Percentiles rank a stretch among this genome's conserved stretches.
Evolutionary conservation across 2,329 filamentous ascomycete genomes (phyloP).

Genomic region (Colletotrichum brevisporum): DNA sequence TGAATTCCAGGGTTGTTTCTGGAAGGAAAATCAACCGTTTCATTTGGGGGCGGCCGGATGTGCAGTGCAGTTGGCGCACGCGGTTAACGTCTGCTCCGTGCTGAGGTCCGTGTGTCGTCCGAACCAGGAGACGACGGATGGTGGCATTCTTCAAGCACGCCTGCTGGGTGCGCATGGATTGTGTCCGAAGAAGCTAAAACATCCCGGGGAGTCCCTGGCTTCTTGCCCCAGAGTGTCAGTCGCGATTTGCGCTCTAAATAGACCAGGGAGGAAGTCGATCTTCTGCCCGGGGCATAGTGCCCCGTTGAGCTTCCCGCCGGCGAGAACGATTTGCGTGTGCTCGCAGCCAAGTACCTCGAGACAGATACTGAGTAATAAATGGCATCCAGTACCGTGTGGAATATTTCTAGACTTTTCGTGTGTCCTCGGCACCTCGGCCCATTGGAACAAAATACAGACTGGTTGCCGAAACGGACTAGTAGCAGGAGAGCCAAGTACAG

Average conservation of each 20-base stretch:
- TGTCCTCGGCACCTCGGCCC: constrained; percentile 5
- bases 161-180: constrained; percentile 21
- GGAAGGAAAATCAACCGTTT: not conserved
- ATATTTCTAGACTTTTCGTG: no score
- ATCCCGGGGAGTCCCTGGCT: constrained; percentile 36
- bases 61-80: constrained; percentile 9
- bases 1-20: not conserved
- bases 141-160: constrained; percentile 38
- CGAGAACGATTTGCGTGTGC: not conserved
- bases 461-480: not conserved
- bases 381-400: not conserved
- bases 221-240: constrained; percentile 35
- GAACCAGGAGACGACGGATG: constrained; percentile 29
- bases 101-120: constrained; percentile 33
- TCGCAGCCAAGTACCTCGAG: not conserved
- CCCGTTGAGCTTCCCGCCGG: constrained; percentile 3
- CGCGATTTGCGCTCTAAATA: constrained; percentile 38
- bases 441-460: not conserved
- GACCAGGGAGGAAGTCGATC: constrained; percentile 31
- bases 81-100: constrained; percentile 21
- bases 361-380: not conserved
- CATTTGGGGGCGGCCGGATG: not conserved
- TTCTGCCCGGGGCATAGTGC: constrained; percentile 27
- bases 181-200: constrained; percentile 36
- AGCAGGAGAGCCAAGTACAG: not conserved